Evolutionary conservation across 2,329 filamentous ascomycete species (phyloP).

Genomic region (Hypoxylon sp.): DNA sequence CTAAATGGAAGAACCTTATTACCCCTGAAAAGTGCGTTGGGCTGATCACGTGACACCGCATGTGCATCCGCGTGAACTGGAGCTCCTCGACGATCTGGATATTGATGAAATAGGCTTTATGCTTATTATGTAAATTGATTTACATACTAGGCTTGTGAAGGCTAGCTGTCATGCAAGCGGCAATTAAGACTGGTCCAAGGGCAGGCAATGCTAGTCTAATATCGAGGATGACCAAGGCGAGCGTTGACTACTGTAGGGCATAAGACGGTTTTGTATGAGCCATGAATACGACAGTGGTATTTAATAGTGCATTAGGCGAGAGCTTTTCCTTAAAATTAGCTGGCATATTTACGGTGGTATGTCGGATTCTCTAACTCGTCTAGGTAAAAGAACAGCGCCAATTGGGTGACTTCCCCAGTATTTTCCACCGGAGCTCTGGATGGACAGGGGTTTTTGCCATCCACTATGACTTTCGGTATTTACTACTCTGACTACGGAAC

Average conservation of each 20-base stretch:
- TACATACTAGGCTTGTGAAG: slow-evolving; percentile 1
- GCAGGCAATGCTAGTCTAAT: background rate
- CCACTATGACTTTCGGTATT: background rate
- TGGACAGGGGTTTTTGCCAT: slow-evolving; percentile 6
- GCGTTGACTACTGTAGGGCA: background rate
- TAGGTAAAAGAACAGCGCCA: slow-evolving; percentile 9
- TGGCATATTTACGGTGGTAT: slow-evolving; percentile 35
- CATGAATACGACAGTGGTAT: slow-evolving; percentile 8
- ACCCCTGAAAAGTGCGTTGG: slow-evolving; percentile 3
- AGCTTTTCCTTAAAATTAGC: slow-evolving; percentile 13
- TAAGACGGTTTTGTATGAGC: background rate
- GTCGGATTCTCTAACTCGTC: slow-evolving; percentile 33
- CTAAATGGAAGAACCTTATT: background rate
- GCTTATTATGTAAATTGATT: slow-evolving; percentile 7
- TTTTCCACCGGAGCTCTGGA: slow-evolving; percentile 13
- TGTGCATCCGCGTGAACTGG: background rate
- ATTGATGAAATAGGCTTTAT: slow-evolving; percentile 3
- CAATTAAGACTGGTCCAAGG: background rate
- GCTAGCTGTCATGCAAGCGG: background rate
- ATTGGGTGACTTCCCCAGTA: slow-evolving; percentile 22
- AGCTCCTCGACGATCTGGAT: background rate
- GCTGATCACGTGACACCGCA: background rate
- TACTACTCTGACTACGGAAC: slow-evolving; percentile 17
- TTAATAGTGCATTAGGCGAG: slow-evolving; percentile 11
- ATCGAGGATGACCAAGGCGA: background rate